Percentiles rank a stretch among this genome's conserved stretches.
phyloP scores from a whole-genome alignment of 2,329 filamentous ascomycete genomes.

The Xylariaceae sp. region DNA sequence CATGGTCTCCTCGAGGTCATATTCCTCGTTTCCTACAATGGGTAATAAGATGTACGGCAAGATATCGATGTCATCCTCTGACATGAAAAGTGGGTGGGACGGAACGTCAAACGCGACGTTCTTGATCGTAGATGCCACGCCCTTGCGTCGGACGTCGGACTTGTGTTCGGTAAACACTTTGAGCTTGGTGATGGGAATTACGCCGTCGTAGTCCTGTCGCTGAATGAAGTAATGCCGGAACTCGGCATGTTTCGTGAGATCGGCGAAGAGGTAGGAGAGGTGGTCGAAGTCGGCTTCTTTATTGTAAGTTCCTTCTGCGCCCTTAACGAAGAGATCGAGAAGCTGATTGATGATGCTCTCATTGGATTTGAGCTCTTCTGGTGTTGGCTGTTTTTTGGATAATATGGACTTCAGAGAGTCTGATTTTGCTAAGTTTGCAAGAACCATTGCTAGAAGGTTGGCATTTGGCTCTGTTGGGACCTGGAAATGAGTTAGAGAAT shows the following conservation, averaged over 20 bases:
- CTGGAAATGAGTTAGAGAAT: constrained; percentile 39
- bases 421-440: constrained; percentile 86
- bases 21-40: constrained; percentile 83
- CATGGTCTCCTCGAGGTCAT: constrained; percentile 78
- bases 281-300: constrained; percentile 86
- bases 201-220: constrained; percentile 69
- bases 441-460: constrained; percentile 82
- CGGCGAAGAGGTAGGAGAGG: constrained; percentile 88
- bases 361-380: constrained; percentile 68
- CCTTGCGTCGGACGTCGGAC: constrained; percentile 77
- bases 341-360: constrained; percentile 80
- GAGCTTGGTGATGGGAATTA: constrained; percentile 88
- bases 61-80: constrained; percentile 70
- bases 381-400: constrained; percentile 61
- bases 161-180: constrained; percentile 91
- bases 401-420: constrained; percentile 68
- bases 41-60: constrained; percentile 86
- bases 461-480: constrained; percentile 73
- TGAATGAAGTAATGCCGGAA: constrained; percentile 72
- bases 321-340: constrained; percentile 94
- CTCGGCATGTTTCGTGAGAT: constrained; percentile 77
- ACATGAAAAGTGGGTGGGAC: constrained; percentile 67
- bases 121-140: constrained; percentile 95
- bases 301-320: constrained; percentile 78
- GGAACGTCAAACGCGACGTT: constrained; percentile 82